Evolutionary conservation across 1,284 basidiomycete genomes (phyloP).

Genomic region (Caloboletus inedulis): DNA sequence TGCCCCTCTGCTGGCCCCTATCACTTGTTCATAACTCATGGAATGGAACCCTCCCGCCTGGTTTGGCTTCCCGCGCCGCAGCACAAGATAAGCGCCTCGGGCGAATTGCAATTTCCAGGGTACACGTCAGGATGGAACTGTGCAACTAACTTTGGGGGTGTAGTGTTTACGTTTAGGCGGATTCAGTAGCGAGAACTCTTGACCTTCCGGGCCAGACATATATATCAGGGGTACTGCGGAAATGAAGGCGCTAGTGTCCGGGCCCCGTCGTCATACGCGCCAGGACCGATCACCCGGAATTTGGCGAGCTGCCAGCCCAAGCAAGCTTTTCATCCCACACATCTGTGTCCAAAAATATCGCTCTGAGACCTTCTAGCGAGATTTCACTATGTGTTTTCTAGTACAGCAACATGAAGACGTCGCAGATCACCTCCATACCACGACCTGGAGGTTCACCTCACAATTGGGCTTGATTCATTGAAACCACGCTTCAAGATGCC

Average conservation of each 20-base stretch:
- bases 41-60: slow-evolving; percentile 9
- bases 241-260: neutral
- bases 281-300: neutral
- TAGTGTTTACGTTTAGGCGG: neutral
- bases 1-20: neutral
- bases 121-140: neutral
- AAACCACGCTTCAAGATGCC: slow-evolving; percentile 5
- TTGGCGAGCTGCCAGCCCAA: neutral
- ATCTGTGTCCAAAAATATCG: neutral
- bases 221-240: neutral
- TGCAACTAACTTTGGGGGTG: neutral
- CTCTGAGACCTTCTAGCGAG: neutral
- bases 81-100: neutral
- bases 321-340: neutral
- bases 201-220: neutral
- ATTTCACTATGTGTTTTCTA: too few species aligned
- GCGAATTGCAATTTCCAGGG: neutral
- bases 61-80: neutral
- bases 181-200: neutral
- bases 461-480: slow-evolving; percentile 1
- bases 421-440: neutral
- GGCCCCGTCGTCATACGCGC: neutral
- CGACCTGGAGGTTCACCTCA: neutral
- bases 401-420: neutral
- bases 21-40: neutral